Conservation (phyloP, 202 grass and related monocot genomes). For the Setaria italica region DNA sequence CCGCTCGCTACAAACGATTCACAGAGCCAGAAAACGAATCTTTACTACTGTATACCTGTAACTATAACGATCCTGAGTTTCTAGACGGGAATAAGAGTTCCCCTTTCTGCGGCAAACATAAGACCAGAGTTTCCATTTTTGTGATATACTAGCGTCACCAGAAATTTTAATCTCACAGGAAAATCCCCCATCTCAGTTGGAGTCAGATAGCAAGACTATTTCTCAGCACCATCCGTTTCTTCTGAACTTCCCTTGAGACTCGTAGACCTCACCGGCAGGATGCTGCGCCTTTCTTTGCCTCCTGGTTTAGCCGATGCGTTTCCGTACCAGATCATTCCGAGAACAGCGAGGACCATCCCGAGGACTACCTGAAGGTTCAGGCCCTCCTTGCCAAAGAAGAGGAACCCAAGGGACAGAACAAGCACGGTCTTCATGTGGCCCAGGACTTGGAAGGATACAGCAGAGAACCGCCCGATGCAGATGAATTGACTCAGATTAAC, state of each 20-base stretch:
- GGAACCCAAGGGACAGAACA: constrained; percentile 84
- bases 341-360: constrained; percentile 88
- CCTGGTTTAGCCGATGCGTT: constrained; percentile 91
- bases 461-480: constrained; percentile 94
- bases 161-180: constrained; percentile 45
- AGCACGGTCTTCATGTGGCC: constrained; percentile 99
- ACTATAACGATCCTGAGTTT: constrained; percentile 37
- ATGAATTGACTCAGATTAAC: constrained; percentile 99
- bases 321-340: constrained; percentile 98
- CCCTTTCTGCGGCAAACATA: constrained; percentile 19
- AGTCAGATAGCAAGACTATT: constrained; percentile 41
- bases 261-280: constrained; percentile 51
- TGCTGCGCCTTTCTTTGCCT: constrained; percentile 74
- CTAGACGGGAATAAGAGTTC: background rate
- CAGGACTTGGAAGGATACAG: constrained; percentile 93
- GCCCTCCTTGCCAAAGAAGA: constrained; percentile 95
- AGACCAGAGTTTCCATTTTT: constrained; percentile 24
- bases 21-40: constrained; percentile 35
- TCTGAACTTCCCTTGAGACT: constrained; percentile 52
- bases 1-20: background rate
- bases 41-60: constrained; percentile 12
- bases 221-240: constrained; percentile 45
- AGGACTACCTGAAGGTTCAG: constrained; percentile 88
- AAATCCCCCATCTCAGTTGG: constrained; percentile 11
- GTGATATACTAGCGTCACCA: constrained; percentile 34